Conservation (phyloP, 2,329 filamentous ascomycete genomes). For the Colletotrichum camelliae region DNA sequence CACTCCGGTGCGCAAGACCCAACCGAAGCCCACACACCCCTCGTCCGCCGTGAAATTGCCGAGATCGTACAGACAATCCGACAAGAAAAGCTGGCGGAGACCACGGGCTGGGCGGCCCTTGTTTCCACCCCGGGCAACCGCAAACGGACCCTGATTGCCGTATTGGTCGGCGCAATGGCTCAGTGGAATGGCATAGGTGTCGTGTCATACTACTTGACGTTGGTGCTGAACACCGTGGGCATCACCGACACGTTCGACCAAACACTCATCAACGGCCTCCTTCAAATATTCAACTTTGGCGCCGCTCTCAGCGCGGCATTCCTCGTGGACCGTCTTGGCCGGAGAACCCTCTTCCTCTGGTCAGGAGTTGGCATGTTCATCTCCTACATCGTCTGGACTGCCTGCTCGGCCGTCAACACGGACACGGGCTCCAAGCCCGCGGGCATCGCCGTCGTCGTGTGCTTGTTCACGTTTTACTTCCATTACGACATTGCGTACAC, state of each 20-base stretch:
- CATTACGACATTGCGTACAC: conserved; percentile 48
- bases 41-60: not conserved
- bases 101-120: conserved; percentile 21
- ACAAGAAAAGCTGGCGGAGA: conserved; percentile 8
- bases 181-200: conserved; percentile 38
- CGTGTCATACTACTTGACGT: conserved; percentile 29
- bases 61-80: conserved; percentile 17
- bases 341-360: conserved; percentile 41
- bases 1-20: conserved; percentile 42
- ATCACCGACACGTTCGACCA: conserved; percentile 37
- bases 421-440: conserved; percentile 21
- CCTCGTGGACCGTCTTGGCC: conserved; percentile 41
- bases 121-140: conserved; percentile 23
- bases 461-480: conserved; percentile 50
- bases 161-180: conserved; percentile 22
- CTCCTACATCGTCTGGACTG: conserved; percentile 40
- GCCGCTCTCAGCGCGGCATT: conserved; percentile 38
- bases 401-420: conserved; percentile 34
- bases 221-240: conserved; percentile 39
- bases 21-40: conserved; percentile 36
- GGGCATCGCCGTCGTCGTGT: conserved; percentile 49
- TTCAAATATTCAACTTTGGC: conserved; percentile 34
- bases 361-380: conserved; percentile 34
- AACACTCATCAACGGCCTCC: conserved; percentile 41
- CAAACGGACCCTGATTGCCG: conserved; percentile 3